Percentiles rank a stretch among this genome's conserved stretches.
Evolutionary conservation across 2,329 filamentous ascomycete genomes (phyloP).

Genomic region (Claviceps sp.): DNA sequence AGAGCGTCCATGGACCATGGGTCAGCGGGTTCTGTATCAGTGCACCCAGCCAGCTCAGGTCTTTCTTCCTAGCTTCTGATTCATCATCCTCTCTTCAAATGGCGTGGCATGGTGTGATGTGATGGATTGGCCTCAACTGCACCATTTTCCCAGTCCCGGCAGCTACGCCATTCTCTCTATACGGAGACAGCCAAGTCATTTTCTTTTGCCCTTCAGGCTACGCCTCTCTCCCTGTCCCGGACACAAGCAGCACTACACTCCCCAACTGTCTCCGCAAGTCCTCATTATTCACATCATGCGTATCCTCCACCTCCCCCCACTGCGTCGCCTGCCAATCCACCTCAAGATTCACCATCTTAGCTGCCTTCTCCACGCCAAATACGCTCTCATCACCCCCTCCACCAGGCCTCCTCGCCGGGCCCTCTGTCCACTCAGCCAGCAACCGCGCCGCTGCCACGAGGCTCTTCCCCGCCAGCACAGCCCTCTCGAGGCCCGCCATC

Average conservation of each 20-base stretch:
- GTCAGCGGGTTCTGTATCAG: too few species aligned
- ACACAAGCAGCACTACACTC: slow-evolving; percentile 71
- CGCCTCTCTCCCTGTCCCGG: slow-evolving; percentile 32
- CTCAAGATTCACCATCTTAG: slow-evolving; percentile 65
- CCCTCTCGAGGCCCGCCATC: slow-evolving; percentile 75
- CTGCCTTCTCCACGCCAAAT: slow-evolving; percentile 77
- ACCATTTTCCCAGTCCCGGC: slow-evolving; percentile 27
- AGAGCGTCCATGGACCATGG: too few species aligned
- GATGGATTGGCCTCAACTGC: not conserved
- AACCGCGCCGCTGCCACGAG: slow-evolving; percentile 64
- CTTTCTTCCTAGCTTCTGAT: too few species aligned
- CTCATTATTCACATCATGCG: slow-evolving; percentile 90
- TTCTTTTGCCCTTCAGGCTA: not conserved
- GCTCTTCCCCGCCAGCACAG: slow-evolving; percentile 75
- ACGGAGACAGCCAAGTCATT: too few species aligned
- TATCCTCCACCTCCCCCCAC: slow-evolving; percentile 97
- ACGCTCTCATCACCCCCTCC: slow-evolving; percentile 3
- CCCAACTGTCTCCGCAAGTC: slow-evolving; percentile 80
- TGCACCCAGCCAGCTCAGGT: too few species aligned
- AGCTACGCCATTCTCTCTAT: too few species aligned
- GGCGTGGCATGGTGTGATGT: too few species aligned
- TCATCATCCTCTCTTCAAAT: too few species aligned
- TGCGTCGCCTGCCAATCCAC: slow-evolving; percentile 78
- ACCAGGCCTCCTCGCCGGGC: slow-evolving; percentile 38
- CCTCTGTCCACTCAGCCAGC: slow-evolving; percentile 77